A percentile compares a stretch with the other conserved stretches of the same genome.
phyloP scores from a whole-genome alignment of 2,329 filamentous ascomycete genomes.

The Fusarium paranaense region DNA sequence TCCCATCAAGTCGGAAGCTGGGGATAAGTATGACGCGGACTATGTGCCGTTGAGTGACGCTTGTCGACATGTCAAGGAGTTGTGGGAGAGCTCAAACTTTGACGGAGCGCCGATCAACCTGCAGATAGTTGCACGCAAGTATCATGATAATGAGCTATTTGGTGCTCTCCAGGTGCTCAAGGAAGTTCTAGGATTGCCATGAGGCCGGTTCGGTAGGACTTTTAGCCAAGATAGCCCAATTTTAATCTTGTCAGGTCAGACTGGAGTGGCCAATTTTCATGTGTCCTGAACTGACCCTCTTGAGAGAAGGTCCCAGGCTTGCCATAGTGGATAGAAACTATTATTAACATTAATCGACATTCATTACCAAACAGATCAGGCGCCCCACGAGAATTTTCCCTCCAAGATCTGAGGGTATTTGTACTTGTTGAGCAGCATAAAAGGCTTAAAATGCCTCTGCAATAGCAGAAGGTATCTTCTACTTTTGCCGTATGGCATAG shows the following conservation, averaged over 20 bases:
- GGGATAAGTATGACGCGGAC: conserved; percentile 40
- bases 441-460: neutral
- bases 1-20: conserved; percentile 44
- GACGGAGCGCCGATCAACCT: conserved; percentile 48
- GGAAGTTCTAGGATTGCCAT: conserved; percentile 13
- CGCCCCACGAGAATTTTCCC: no score
- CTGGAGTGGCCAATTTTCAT: neutral
- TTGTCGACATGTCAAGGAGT: conserved; percentile 44
- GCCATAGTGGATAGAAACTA: neutral
- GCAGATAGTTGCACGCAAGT: conserved; percentile 50
- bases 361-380: no score
- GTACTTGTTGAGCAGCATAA: neutral
- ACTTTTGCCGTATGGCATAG: neutral
- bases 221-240: neutral
- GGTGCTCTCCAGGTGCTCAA: conserved; percentile 41
- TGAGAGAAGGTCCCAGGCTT: neutral
- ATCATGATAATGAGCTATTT: conserved; percentile 52
- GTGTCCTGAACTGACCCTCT: neutral
- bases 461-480: neutral
- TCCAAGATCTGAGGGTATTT: no score
- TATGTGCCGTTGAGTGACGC: conserved; percentile 46
- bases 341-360: no score
- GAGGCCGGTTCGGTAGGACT: neutral
- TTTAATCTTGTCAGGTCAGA: neutral
- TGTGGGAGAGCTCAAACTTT: conserved; percentile 50